Percentiles rank a stretch among this genome's conserved stretches.
Conservation (phyloP, 352 stramenopile species). For the Peronospora belbahrii region DNA sequence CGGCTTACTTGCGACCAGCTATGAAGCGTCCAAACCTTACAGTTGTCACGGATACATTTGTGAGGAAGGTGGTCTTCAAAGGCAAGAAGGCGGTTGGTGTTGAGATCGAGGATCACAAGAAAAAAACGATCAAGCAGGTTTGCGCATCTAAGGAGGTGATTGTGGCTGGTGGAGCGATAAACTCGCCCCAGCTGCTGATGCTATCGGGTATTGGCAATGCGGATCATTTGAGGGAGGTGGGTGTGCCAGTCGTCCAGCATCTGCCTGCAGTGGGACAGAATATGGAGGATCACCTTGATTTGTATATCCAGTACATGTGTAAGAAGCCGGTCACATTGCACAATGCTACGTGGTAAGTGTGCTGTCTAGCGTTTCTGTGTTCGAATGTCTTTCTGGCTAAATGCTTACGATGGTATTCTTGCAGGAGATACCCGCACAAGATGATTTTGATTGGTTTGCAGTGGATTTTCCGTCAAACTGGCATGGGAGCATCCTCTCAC, state of each 20-base stretch:
- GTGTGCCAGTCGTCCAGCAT: conserved; percentile 67
- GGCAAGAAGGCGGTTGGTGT: conserved; percentile 70
- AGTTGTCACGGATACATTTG: conserved; percentile 74
- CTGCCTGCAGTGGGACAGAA: conserved; percentile 78
- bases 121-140: conserved; percentile 39
- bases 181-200: conserved; percentile 85
- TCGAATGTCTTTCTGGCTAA: conserved; percentile 1
- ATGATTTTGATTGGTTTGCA: conserved; percentile 81
- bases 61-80: conserved; percentile 81
- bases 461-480: conserved; percentile 66
- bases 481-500: conserved; percentile 69
- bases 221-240: conserved; percentile 65
- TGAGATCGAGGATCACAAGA: conserved; percentile 59
- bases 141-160: conserved; percentile 83
- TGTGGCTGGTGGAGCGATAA: conserved; percentile 80
- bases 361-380: not conserved
- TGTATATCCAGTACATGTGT: conserved; percentile 87
- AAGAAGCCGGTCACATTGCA: conserved; percentile 86
- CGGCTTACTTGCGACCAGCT: conserved; percentile 68
- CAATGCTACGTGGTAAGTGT: conserved; percentile 69
- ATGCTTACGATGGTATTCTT: not conserved
- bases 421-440: conserved; percentile 78
- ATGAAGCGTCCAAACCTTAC: conserved; percentile 63
- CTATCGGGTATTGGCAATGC: conserved; percentile 79
- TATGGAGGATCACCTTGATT: conserved; percentile 85